A percentile compares a stretch with the other conserved stretches of the same genome.
Evolutionary conservation across 192 early-diverging fungal genomes (phyloP).

Genomic region (Phycomyces nitens): DNA sequence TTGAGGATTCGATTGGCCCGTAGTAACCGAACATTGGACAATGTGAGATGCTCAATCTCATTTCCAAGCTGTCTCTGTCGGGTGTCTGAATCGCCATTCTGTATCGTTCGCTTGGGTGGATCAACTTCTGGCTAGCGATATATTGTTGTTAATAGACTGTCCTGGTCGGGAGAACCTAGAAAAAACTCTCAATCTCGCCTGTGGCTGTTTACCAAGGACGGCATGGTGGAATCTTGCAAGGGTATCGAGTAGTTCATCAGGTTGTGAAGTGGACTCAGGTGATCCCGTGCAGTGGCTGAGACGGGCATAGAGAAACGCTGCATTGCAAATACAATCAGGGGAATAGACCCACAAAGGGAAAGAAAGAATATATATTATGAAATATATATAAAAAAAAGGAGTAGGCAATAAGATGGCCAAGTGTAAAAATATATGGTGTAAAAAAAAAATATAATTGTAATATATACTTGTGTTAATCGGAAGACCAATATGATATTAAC

Average conservation of each 20-base stretch:
- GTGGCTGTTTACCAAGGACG: slow-evolving; percentile 11
- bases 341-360: slow-evolving; percentile 12
- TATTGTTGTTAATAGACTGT: neutral
- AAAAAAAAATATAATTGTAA: too few species aligned
- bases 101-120: slow-evolving; percentile 23
- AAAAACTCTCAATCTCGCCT: slow-evolving; percentile 4
- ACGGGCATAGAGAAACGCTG: slow-evolving; percentile 5
- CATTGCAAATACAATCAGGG: neutral
- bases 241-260: slow-evolving; percentile 41
- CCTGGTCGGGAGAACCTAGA: neutral
- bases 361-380: slow-evolving; percentile 1
- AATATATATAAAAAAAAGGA: neutral
- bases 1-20: slow-evolving; percentile 33
- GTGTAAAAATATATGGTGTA: neutral
- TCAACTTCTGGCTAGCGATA: neutral
- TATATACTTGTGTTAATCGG: too few species aligned
- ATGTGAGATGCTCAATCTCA: slow-evolving; percentile 31
- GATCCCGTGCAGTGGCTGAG: slow-evolving; percentile 12
- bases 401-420: neutral
- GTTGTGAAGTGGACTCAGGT: slow-evolving; percentile 22
- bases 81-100: slow-evolving; percentile 24
- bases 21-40: slow-evolving; percentile 31
- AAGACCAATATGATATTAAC: too few species aligned
- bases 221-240: slow-evolving; percentile 10
- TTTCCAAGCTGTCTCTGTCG: slow-evolving; percentile 28